These are phyloP conservation scores for Phlebopus sp. DNA, from an alignment of 1,284 basidiomycete genomes.

Conservation along the genomic window DNA sequence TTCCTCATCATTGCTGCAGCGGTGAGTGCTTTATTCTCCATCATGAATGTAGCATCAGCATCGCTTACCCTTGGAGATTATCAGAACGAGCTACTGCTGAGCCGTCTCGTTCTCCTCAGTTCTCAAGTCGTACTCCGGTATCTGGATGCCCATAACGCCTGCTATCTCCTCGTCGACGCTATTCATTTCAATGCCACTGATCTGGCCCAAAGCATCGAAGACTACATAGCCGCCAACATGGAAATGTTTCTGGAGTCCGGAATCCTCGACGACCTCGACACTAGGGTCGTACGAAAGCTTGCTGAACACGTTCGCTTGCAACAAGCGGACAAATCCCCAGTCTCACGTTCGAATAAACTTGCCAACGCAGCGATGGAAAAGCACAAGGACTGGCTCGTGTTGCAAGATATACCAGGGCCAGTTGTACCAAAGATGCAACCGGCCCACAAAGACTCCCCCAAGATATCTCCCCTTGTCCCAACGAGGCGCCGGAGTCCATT, in stretches of 20 bases:
- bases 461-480: slow-evolving; percentile 21
- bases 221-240: slow-evolving; percentile 82
- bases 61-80: slow-evolving; percentile 9
- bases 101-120: slow-evolving; percentile 82
- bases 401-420: slow-evolving; percentile 77
- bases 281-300: slow-evolving; percentile 68
- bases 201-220: slow-evolving; percentile 74
- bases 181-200: slow-evolving; percentile 73
- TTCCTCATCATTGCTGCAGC: slow-evolving; percentile 87
- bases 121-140: slow-evolving; percentile 72
- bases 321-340: slow-evolving; percentile 68
- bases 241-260: slow-evolving; percentile 85
- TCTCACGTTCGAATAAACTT: slow-evolving; percentile 59
- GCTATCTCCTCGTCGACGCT: slow-evolving; percentile 81
- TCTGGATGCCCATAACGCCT: slow-evolving; percentile 76
- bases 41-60: not conserved
- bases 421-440: slow-evolving; percentile 52
- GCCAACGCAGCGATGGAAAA: slow-evolving; percentile 60
- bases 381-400: slow-evolving; percentile 74
- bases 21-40: slow-evolving; percentile 41
- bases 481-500: slow-evolving; percentile 30
- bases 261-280: slow-evolving; percentile 75
- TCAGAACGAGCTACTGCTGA: slow-evolving; percentile 87
- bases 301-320: slow-evolving; percentile 55
- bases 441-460: slow-evolving; percentile 24